A percentile compares a stretch with the other conserved stretches of the same genome.
These are phyloP conservation scores for Kwoniella pini DNA, from an alignment of 768 basidiomycete species.

Conservation along the genomic window DNA sequence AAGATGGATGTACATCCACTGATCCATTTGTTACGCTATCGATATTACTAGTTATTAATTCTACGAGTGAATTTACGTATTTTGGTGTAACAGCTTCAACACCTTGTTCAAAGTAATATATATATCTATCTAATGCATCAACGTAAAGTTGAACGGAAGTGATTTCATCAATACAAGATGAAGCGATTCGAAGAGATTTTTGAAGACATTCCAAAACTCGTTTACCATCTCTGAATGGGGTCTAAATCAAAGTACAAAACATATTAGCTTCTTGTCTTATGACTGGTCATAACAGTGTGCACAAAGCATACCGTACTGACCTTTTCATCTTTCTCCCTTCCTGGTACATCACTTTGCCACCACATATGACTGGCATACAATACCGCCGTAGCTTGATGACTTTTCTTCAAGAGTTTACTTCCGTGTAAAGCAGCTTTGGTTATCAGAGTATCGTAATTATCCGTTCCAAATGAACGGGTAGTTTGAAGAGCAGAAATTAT, in stretches of 20 bases:
- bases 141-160: slow-evolving; percentile 95
- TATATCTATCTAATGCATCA: slow-evolving; percentile 91
- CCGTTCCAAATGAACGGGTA: slow-evolving; percentile 84
- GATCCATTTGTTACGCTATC: slow-evolving; percentile 69
- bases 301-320: too few species aligned
- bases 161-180: slow-evolving; percentile 94
- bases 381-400: slow-evolving; percentile 93
- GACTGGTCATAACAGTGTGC: neutral
- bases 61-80: slow-evolving; percentile 94
- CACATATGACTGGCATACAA: slow-evolving; percentile 93
- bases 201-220: slow-evolving; percentile 96
- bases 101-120: slow-evolving; percentile 92
- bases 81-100: slow-evolving; percentile 92
- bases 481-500: slow-evolving; percentile 89
- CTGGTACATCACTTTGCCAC: slow-evolving; percentile 79
- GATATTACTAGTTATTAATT: slow-evolving; percentile 90
- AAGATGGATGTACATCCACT: slow-evolving; percentile 74
- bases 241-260: slow-evolving; percentile 29
- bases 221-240: slow-evolving; percentile 75
- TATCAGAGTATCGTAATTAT: slow-evolving; percentile 96
- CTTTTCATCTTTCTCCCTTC: slow-evolving; percentile 59
- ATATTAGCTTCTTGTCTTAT: neutral
- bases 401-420: slow-evolving; percentile 94
- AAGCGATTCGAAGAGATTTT: slow-evolving; percentile 92
- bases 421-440: slow-evolving; percentile 99